Base-by-base conservation (phyloP, 805 yeast species). In the Nakazawaea wickerhamii region DNA sequence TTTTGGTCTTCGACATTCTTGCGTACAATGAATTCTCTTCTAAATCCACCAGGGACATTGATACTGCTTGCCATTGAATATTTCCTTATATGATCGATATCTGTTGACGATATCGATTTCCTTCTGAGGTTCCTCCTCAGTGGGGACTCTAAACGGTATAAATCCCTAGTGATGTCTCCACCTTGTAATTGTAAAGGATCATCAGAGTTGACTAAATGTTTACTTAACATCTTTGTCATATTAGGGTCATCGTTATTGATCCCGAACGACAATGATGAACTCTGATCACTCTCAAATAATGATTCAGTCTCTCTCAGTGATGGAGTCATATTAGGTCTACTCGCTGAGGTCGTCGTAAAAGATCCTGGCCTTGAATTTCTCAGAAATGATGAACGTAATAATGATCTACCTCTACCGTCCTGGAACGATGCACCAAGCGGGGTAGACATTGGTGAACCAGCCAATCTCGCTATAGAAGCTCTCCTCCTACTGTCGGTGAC, bases 31-130 rank as follows among this genome's bases (percentile, higher is more conserved):
- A 72, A 84, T 45, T 82, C 86, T 52, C 95, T 67, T 59, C 95
- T 70, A 59, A 85, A 85, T 0, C 93, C 95, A 40, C 93, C 93
- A 0, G 95, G 95, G 9, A 84, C 81, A 49, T 83, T 78, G 33
- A 85, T 58, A 1, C 79, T 78, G 42, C 85, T 75, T 0, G 90
- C 91, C 10, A 70, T 64, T 0, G 88, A 79, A 11, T 77, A 78
- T 38, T 85, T 64, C 52, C 89, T 66, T 8, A 54, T 54, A 4
- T 55, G 40, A 20, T 59, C 68, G 19, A 56, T 47, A 4, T 50
- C 40, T 1, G 53, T 32, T 31, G 58, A 60, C n/a, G 52, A 44
- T 1, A 58, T 59, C 4, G 61, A 51, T 28, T 55, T 44, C 38
- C 65, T 57, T 38, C 52, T 53, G 1, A 65, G 52, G 22, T 63